Evolutionary conservation across 176 grass and related monocot genomes (phyloP).

Genomic region (Triticum urartu): DNA sequence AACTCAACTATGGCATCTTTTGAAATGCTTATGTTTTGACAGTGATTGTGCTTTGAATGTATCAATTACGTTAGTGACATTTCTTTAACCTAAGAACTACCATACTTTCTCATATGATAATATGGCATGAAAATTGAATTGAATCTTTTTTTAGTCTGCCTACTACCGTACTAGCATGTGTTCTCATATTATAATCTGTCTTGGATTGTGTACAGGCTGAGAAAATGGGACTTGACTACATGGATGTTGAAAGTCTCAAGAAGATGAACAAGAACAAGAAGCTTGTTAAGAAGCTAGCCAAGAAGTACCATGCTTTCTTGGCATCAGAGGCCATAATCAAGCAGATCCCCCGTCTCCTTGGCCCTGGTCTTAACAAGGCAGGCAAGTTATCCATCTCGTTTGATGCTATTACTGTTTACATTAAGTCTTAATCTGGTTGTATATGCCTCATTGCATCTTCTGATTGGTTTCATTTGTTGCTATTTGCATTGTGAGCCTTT

Average conservation of each 20-base stretch:
- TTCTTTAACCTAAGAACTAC: too few relatives aligned
- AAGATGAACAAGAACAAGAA: constrained; percentile 99
- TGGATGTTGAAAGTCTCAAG: constrained; percentile 89
- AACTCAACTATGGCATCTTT: too few relatives aligned
- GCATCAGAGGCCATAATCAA: constrained; percentile 97
- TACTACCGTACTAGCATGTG: neutral
- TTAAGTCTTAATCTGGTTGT: neutral
- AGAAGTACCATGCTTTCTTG: constrained; percentile 96
- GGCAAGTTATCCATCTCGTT: constrained; percentile 44
- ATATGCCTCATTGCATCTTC: neutral
- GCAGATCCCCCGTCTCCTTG: constrained; percentile 96
- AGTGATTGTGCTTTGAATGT: neutral
- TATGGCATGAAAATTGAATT: too few relatives aligned
- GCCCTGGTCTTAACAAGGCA: constrained; percentile 97
- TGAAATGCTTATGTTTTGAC: neutral
- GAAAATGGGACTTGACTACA: constrained; percentile 90
- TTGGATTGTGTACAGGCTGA: constrained; percentile 49
- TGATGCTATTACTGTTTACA: neutral
- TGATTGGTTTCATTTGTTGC: neutral
- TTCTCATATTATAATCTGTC: neutral
- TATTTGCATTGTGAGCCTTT: neutral
- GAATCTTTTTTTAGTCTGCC: neutral
- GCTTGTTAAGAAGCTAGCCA: constrained; percentile 91
- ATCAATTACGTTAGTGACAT: neutral
- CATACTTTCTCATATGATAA: too few relatives aligned